Conservation (phyloP, 164 flowering plant genomes). For the Annona squamosa region DNA sequence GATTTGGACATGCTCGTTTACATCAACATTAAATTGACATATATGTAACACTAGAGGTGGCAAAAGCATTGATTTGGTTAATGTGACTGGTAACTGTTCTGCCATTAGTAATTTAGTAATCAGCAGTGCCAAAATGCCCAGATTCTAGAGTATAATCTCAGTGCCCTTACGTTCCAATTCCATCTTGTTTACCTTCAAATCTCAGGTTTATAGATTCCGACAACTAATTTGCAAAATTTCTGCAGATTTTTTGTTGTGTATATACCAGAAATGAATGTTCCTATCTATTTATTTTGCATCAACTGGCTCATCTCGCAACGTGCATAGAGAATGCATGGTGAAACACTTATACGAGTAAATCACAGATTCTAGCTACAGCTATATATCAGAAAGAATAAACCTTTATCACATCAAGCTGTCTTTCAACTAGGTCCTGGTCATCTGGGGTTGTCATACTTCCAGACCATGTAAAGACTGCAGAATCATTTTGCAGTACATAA, state of each 20-base stretch:
- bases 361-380: background rate
- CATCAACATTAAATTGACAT: too few relatives aligned
- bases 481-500: conserved; percentile 75
- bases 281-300: background rate
- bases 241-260: background rate
- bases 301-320: background rate
- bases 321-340: background rate
- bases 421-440: conserved; percentile 88
- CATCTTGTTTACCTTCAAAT: background rate
- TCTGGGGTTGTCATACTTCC: conserved; percentile 79
- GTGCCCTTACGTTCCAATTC: background rate
- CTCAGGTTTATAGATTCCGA: background rate
- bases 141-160: background rate
- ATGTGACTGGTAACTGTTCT: too few relatives aligned
- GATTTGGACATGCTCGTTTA: too few relatives aligned
- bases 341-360: background rate
- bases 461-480: conserved; percentile 80
- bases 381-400: conserved; percentile 25
- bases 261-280: background rate
- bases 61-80: too few relatives aligned
- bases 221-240: background rate
- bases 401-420: conserved; percentile 89
- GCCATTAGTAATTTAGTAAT: too few relatives aligned
- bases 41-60: too few relatives aligned
- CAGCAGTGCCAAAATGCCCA: too few relatives aligned